Base-by-base conservation (phyloP, 2,329 filamentous ascomycete species). In the Botrytis deweyae region DNA sequence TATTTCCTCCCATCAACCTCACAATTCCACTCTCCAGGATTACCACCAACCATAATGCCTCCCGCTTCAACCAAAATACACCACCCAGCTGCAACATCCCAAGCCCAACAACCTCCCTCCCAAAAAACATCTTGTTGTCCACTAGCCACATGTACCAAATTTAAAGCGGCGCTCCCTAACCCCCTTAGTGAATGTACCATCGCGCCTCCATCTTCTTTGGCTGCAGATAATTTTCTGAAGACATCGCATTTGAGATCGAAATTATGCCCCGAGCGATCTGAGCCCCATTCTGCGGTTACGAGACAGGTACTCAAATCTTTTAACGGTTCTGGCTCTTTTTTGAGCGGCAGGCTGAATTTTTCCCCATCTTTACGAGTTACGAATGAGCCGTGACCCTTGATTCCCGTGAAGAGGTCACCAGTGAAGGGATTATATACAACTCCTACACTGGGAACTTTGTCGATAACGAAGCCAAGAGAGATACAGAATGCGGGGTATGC, bases 81-180 rank as follows among this genome's bases (percentile, higher is more conserved):
- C 93, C 92, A 95, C 0, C 90, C 93, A 8, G 93, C 93, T 80
- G 91, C 93, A 3, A 95, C 93, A 81, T 95, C 93, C 93, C 93
- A 95, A 2, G 92, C 92, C 88, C 92, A 95, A 82, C 92, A 94
- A 0, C 93, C 93, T 55, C 91, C 92, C 83, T 95, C 93, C 93
- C 93, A 95, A 81, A 93, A 95, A 36, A 89, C 79, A 81, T 95
- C 93, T 40, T 93, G 78, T 81, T 90, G 87, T 0, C 93, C 93
- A 16, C 89, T 88, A 4, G 93, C 93, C 5, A 93, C 90, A 58
- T 86, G 87, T 73, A 91, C 93, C 29, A 95, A 82, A 81, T 95
- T 95, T 78, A 95, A 84, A 59, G 93, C 93, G 12, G 93, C 93
- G 69, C 88, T 90, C 3, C 93, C 93, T 75, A 93, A 83, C 52